Conservation (phyloP, 1,284 basidiomycete genomes). For the Heterobasidion parviporum region DNA sequence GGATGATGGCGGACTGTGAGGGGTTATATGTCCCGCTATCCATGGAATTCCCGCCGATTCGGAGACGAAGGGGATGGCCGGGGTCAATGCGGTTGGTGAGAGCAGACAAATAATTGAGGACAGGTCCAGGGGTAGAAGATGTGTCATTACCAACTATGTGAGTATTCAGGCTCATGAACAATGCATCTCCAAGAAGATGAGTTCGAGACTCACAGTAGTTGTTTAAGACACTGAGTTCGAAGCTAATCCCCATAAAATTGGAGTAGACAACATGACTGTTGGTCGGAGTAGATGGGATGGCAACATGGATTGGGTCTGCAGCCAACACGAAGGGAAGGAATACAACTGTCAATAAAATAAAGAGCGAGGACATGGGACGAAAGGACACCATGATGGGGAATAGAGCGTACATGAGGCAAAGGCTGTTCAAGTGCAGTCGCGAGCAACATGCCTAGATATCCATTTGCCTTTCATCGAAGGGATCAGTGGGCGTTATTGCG, state of each 20-base stretch:
- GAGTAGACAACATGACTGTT: not conserved
- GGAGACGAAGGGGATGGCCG: conserved; percentile 31
- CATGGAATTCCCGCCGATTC: conserved; percentile 42
- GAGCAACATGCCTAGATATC: too few species aligned
- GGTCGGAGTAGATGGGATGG: not conserved
- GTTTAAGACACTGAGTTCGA: not conserved
- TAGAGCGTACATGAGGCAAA: too few species aligned
- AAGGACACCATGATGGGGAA: too few species aligned
- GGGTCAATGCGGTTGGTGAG: conserved; percentile 1
- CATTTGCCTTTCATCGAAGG: too few species aligned
- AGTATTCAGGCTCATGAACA: not conserved
- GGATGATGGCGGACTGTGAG: conserved; percentile 28
- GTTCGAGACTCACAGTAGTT: not conserved
- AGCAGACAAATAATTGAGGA: not conserved
- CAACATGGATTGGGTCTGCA: too few species aligned
- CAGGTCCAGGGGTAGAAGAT: not conserved
- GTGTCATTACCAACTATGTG: not conserved
- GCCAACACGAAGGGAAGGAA: too few species aligned
- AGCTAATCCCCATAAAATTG: not conserved
- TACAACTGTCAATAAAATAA: too few species aligned
- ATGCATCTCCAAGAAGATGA: not conserved
- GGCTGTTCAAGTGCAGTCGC: too few species aligned
- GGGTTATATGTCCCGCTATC: conserved; percentile 30
- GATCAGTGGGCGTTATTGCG: too few species aligned
- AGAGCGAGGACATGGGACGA: too few species aligned